Base-by-base conservation (phyloP, 306 rosid genomes). In the Betula pendula region DNA sequence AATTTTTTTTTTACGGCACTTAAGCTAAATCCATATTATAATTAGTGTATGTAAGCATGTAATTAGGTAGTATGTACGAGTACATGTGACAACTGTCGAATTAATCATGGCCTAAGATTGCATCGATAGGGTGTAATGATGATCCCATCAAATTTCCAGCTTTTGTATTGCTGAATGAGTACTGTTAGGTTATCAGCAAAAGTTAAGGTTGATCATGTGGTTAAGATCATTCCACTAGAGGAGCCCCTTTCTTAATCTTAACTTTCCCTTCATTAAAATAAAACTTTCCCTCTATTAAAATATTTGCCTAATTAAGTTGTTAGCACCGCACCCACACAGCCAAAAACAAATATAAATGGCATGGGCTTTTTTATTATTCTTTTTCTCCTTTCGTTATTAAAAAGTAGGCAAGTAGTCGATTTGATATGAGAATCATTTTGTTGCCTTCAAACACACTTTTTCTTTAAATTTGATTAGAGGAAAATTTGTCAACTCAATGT, bases 41-140 rank as follows among this genome's bases (percentile, higher is more conserved):
- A n/a, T n/a, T n/a, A n/a, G 49, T 45, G 16, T 11, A 45, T 45
- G 49, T 11, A 12, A 8, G 68, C 38, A 44, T 13, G 19, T 24
- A 47, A 24, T 14, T 4, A 45, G 15, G 3, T 16, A 22, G 19
- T 48, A 2, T 70, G 56, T 51, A 58, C 89, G 50, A 81, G 33
- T 51, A 75, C 71, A 38, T 75, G 85, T 75, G 88, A 68, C 84
- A 79, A 74, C 76, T 71, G 85, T 78, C 71, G 84, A 80, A 58
- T 75, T 72, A 83, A 87, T 87, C 60, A 88, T 88, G 59, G 52
- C 77, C 27, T 38, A 44, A 79, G 89, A 87, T 87, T 56, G 73
- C 77, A 68, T 58, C 17, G 85, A 88, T 88, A 81, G 72, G 80
- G 80, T 81, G 81, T 81, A 90, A 89, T 93, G 83, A 89, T 87